Conservation (phyloP, 805 yeast species). For the Starmerella kuoi region DNA sequence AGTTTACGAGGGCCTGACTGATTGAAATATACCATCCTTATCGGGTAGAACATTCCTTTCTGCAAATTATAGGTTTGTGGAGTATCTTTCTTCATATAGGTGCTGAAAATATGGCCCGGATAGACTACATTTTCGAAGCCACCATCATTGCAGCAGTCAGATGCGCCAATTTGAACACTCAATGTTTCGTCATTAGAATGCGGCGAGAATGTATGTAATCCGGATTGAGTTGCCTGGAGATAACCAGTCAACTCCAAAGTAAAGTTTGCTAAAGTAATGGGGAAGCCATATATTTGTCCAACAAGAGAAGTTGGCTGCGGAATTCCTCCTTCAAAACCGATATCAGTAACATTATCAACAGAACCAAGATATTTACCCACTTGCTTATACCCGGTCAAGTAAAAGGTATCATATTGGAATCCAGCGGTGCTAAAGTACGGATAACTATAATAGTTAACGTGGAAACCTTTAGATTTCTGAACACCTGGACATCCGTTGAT, state of each 20-base stretch:
- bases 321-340: neutral
- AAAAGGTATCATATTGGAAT: neutral
- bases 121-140: neutral
- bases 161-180: neutral
- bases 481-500: neutral
- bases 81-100: neutral
- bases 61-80: neutral
- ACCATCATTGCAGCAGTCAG: neutral
- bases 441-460: neutral
- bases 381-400: neutral
- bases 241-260: neutral
- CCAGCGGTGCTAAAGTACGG: neutral
- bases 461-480: neutral
- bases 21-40: neutral
- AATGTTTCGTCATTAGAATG: neutral
- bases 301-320: neutral
- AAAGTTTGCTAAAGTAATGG: neutral
- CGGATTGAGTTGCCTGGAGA: neutral
- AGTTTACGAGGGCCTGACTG: neutral
- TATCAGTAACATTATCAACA: neutral
- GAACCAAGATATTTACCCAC: neutral
- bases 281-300: neutral
- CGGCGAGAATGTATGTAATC: neutral
- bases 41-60: neutral
- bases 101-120: neutral